Evolutionary conservation across 2,329 filamentous ascomycete genomes (phyloP).

Genomic region (Calonectria pauciramosa): DNA sequence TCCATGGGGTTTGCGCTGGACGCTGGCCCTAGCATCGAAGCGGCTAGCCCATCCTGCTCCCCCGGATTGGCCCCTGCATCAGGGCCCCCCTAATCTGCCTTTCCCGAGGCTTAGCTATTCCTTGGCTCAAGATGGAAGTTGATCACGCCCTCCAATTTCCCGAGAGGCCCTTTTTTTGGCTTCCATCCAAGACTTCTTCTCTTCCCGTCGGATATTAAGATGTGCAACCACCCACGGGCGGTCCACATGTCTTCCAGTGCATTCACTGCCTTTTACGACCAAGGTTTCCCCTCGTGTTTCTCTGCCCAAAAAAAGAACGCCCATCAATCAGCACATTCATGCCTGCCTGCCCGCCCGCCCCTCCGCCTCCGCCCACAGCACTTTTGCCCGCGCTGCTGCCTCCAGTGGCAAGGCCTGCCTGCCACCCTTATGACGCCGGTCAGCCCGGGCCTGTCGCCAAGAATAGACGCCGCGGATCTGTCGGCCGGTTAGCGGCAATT

Average conservation of each 20-base stretch:
- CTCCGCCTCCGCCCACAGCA: neutral
- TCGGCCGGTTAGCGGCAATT: conserved; percentile 1
- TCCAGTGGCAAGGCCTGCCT: neutral
- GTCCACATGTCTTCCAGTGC: neutral
- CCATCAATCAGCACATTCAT: too few relatives aligned
- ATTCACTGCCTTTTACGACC: neutral
- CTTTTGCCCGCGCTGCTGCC: neutral
- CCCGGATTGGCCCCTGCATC: neutral
- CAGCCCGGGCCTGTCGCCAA: neutral
- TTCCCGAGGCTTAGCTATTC: conserved; percentile 2
- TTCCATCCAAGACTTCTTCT: neutral
- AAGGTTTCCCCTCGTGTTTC: neutral
- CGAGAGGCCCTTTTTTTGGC: neutral
- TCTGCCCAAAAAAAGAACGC: too few relatives aligned
- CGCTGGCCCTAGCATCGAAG: neutral
- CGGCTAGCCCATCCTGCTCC: neutral
- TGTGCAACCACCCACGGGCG: neutral
- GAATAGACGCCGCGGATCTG: neutral
- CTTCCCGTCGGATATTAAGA: neutral
- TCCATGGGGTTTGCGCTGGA: neutral
- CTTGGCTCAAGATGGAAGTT: conserved; percentile 1
- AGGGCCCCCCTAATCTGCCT: conserved; percentile 2
- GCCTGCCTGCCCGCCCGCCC: too few relatives aligned
- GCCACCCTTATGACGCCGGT: neutral
- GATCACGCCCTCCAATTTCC: conserved; percentile 10